Percentiles rank a stretch among this genome's conserved stretches.
Conservation (phyloP, 805 yeast species). For the Cyberlindnera nakhonratchasimensis region DNA sequence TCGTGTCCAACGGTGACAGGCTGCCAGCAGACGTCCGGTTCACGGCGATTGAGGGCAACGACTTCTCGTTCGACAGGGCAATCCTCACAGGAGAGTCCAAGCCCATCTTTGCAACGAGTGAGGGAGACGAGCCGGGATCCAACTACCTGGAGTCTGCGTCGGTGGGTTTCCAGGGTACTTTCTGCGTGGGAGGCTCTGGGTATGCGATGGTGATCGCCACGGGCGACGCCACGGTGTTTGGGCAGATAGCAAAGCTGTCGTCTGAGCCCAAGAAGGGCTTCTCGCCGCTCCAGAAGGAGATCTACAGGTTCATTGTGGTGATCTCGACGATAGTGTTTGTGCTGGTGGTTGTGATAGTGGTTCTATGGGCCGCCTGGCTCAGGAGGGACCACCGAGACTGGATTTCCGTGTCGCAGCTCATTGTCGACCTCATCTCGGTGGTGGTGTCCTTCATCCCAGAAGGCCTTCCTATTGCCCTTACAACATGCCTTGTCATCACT, state of each 20-base stretch:
- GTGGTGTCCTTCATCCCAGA: conserved; percentile 51
- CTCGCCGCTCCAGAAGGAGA: conserved; percentile 42
- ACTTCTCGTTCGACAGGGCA: conserved; percentile 43
- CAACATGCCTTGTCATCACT: conserved; percentile 46
- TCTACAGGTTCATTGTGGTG: conserved; percentile 35
- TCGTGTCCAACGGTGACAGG: conserved; percentile 37
- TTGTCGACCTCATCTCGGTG: conserved; percentile 42
- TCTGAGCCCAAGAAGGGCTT: conserved; percentile 37
- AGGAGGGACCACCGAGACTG: conserved; percentile 36
- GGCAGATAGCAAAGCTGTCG: conserved; percentile 42
- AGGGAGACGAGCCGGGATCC: conserved; percentile 29
- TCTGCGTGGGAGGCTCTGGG: conserved; percentile 42
- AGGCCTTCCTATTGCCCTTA: conserved; percentile 49
- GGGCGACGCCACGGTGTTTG: conserved; percentile 45
- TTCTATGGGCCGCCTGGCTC: conserved; percentile 45
- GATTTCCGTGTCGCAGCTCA: conserved; percentile 39
- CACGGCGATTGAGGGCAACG: conserved; percentile 32
- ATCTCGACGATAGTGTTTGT: conserved; percentile 27
- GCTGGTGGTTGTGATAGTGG: conserved; percentile 31
- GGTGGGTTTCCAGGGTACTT: conserved; percentile 47
- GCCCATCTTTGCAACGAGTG: conserved; percentile 33
- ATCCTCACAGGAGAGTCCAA: conserved; percentile 49
- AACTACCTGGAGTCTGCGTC: conserved; percentile 42
- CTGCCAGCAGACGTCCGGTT: conserved; percentile 48
- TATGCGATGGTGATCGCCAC: conserved; percentile 41